Base-by-base conservation (phyloP, 768 basidiomycete species). In the Leccinum imitatum region DNA sequence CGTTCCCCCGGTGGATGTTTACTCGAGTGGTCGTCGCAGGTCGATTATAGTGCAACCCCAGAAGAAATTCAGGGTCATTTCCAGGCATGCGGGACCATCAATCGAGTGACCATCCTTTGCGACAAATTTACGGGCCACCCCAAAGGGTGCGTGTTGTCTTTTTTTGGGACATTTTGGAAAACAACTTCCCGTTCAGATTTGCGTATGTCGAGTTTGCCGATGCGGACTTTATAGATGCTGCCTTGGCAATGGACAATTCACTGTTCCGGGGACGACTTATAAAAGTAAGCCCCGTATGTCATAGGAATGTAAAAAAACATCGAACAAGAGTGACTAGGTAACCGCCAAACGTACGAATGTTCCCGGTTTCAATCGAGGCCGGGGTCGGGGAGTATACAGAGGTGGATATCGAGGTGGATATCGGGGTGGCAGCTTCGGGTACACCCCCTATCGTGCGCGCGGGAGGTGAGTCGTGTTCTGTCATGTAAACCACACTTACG, bases 111-210 rank as follows among this genome's bases (percentile, higher is more conserved):
- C 1, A 99, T 99, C 70, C 87, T 99, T 30, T 98, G 96, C 75
- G 97, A 99, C 84, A 98, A 98, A 79, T 98, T 96, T 76, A 98
- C 96, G 23, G 97, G 97, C 52, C 95, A 98, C 78, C 96, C 97
- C 51, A 98, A 98, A 85, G 97, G 97, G 95, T 95, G 64, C 33
- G 69, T 62, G 61, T 46, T n/a, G 19, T 53, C 54, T 53, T 25
- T 59, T 58, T 72, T 27, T 51, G 5, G 31, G 27, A 27, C n/a
- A 56, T 61, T 58, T 23, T 51, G 56, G 57, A 39, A 35, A 59
- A 57, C 60, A n/a, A 63, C 52, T 50, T 54, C 59, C 61, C 31
- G 57, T 59, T 27, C 67, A 98, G 95, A 54, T 99, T 91, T 78
- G 96, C 96, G 56, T 99, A 99, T 78, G 95, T 99, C 48, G 97